Evolutionary conservation across 208 protist species (phyloP).

Genomic region (Kentomonas sorsogonicus): DNA sequence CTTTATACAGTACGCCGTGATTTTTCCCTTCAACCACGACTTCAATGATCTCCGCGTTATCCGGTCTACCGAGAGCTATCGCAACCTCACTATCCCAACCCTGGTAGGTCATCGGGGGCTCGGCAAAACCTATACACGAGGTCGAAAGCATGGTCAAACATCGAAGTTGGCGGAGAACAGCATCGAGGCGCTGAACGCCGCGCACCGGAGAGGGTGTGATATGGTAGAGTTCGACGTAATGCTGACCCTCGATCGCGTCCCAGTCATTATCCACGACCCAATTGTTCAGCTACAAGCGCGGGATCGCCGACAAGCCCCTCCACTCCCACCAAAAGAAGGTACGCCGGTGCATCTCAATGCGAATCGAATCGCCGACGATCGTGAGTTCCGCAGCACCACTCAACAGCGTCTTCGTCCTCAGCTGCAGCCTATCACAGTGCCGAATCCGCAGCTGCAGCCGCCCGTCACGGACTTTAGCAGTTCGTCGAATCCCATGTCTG

Average conservation of each 20-base stretch:
- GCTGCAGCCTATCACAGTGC: too few relatives aligned
- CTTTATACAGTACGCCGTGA: slow-evolving; percentile 65
- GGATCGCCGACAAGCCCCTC: slow-evolving; percentile 17
- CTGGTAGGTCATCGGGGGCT: slow-evolving; percentile 74
- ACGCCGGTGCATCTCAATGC: too few relatives aligned
- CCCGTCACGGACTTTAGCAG: too few relatives aligned
- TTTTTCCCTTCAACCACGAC: slow-evolving; percentile 29
- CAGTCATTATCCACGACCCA: slow-evolving; percentile 76
- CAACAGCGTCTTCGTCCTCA: too few relatives aligned
- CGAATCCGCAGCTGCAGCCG: too few relatives aligned
- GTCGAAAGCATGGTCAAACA: slow-evolving; percentile 7
- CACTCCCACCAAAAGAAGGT: too few relatives aligned
- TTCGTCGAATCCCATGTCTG: too few relatives aligned
- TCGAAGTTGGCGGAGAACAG: slow-evolving; percentile 76
- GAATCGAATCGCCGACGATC: too few relatives aligned
- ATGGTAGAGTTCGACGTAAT: slow-evolving; percentile 86
- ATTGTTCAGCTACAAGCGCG: slow-evolving; percentile 62
- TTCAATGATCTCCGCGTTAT: slow-evolving; percentile 44
- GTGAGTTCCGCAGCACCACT: too few relatives aligned
- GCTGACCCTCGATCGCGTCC: slow-evolving; percentile 69
- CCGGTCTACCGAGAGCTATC: slow-evolving; percentile 47
- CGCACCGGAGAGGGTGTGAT: slow-evolving; percentile 58
- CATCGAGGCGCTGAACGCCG: slow-evolving; percentile 61
- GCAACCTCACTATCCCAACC: slow-evolving; percentile 48
- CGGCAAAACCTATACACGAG: slow-evolving; percentile 73